Evolutionary conservation across 768 basidiomycete species (phyloP), one percentile per base, ranked within the genome.

Genomic region (Tephrocybe sp.): DNA sequence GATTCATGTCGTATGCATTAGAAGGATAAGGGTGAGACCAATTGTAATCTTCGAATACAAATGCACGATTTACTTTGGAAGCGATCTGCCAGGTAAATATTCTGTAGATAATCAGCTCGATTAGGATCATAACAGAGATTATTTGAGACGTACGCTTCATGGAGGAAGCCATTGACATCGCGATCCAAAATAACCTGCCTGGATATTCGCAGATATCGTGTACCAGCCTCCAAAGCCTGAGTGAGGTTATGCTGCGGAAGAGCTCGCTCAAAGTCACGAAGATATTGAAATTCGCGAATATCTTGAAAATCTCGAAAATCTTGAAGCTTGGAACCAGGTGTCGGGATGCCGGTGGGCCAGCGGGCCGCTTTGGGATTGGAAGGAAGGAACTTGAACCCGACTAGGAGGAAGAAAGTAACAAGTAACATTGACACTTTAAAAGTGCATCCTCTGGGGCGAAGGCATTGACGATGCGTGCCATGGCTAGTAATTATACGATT

Each of bases 41-140:
- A 16, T 70, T 72, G 50, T 82, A 83, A 57, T 83, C 80, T 51
- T 82, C 78, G 52, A 84, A 85, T 2, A 84, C 82, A 49, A 75
- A 83, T 1, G 78, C 75, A 11, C 80, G 65, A 50, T 81, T 74
- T 6, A 76, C 60, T 23, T 63, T 57, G 34, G 77, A 71, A 0
- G 82, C 79, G n/a, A 83, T 62, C 57, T 82, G 75, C 11, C 76
- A 77, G 62, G 76, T 69, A 17, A 83, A 47, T 8, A 81, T 50
- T 2, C 79, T 80, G 19, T 5, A 1, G 20, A 23, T 36, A 36
- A 22, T 33, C 11, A 34, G 13, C 8, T 31, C 1, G 13, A 32
- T 35, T 4, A 11, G n/a, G n/a, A 19, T 7, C 5, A 31, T 16
- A 41, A 9, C 16, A 8, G 3, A 23, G 5, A 13, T 26, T n/a